These are phyloP conservation scores for Mitragyna speciosa DNA, from an alignment of 257 asterid genomes.

Conservation along the genomic window DNA sequence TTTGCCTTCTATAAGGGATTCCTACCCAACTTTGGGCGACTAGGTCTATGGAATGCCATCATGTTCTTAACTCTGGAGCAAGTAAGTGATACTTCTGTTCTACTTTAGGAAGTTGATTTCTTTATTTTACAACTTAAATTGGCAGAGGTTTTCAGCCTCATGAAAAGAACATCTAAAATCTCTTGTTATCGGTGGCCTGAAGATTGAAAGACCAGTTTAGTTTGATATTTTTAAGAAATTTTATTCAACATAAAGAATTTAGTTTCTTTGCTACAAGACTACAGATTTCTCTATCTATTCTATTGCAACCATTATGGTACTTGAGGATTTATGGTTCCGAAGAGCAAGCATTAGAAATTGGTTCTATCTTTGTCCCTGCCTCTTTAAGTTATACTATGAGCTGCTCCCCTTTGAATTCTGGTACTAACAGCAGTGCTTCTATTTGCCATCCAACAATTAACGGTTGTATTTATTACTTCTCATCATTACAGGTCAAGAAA, in stretches of 20 bases:
- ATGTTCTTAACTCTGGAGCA: conserved; percentile 82
- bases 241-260: too few species aligned
- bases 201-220: neutral
- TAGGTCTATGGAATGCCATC: conserved; percentile 83
- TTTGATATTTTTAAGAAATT: neutral
- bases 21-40: conserved; percentile 73
- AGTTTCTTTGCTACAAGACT: neutral
- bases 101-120: conserved; percentile 1
- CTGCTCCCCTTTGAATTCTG: neutral
- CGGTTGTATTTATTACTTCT: conserved; percentile 5
- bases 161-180: neutral
- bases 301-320: neutral
- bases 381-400: neutral
- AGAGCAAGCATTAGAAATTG: neutral
- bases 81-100: conserved; percentile 43
- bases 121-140: neutral
- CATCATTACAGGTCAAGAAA: conserved; percentile 59
- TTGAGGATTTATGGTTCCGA: neutral
- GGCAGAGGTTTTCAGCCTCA: neutral
- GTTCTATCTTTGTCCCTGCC: neutral
- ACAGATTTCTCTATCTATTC: neutral
- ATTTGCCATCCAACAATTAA: neutral
- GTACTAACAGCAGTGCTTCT: neutral
- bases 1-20: conserved; percentile 86
- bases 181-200: neutral